phyloP scores from a whole-genome alignment of 352 stramenopile genomes.

The Phytophthora idaei region DNA sequence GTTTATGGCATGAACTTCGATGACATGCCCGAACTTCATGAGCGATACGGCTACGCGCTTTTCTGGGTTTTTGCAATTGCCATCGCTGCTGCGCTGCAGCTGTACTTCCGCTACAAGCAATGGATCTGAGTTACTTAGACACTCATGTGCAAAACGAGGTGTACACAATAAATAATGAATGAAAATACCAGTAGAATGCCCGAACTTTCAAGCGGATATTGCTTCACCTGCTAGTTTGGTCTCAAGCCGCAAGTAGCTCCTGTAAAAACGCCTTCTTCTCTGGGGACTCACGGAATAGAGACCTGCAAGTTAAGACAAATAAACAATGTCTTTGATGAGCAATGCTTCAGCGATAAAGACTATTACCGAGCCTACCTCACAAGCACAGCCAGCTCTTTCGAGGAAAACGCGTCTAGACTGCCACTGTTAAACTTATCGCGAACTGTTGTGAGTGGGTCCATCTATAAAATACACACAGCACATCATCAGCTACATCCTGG shows the following conservation, averaged over 20 bases:
- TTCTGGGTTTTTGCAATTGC: slow-evolving; percentile 83
- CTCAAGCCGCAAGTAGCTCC: slow-evolving; percentile 27
- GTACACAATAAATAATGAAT: neutral
- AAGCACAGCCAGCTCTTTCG: slow-evolving; percentile 49
- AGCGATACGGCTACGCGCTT: slow-evolving; percentile 78
- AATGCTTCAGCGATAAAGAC: neutral
- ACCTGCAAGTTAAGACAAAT: slow-evolving; percentile 32
- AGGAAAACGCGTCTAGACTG: slow-evolving; percentile 45
- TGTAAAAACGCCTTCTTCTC: slow-evolving; percentile 58
- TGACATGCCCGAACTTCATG: slow-evolving; percentile 87
- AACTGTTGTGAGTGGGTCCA: slow-evolving; percentile 63
- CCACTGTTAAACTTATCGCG: slow-evolving; percentile 60
- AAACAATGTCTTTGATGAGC: slow-evolving; percentile 3
- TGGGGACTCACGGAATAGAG: slow-evolving; percentile 65
- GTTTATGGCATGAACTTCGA: slow-evolving; percentile 93
- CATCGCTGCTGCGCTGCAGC: slow-evolving; percentile 67
- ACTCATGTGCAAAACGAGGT: neutral
- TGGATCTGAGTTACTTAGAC: slow-evolving; percentile 62
- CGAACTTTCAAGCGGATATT: neutral
- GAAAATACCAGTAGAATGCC: neutral
- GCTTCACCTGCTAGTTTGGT: neutral
- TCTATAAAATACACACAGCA: slow-evolving; percentile 34
- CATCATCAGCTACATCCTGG: slow-evolving; percentile 2
- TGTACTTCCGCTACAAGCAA: slow-evolving; percentile 88
- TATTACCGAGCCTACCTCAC: slow-evolving; percentile 43